Evolutionary conservation across 1,284 basidiomycete species (phyloP).

Genomic region (Leccinum pachyderme): DNA sequence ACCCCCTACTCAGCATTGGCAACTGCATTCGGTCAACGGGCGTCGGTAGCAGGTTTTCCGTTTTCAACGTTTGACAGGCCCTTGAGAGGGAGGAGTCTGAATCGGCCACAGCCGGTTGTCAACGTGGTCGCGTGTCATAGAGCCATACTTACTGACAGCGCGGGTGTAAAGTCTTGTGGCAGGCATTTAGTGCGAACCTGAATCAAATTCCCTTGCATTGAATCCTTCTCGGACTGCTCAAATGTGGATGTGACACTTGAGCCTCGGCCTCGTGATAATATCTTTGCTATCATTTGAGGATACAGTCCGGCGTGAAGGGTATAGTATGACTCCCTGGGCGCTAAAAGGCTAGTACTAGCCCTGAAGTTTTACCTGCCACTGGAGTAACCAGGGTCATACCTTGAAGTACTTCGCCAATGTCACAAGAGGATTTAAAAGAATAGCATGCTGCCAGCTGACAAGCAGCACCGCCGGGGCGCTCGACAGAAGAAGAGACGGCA

Average conservation of each 20-base stretch:
- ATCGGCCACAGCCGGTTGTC: slow-evolving; percentile 9
- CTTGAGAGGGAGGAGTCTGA: slow-evolving; percentile 1
- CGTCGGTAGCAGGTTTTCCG: background rate
- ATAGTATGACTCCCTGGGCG: background rate
- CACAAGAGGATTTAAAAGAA: background rate
- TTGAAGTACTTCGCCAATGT: background rate
- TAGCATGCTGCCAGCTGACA: background rate
- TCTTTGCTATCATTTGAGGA: background rate
- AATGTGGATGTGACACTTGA: background rate
- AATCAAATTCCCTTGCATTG: background rate
- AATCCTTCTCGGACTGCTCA: background rate
- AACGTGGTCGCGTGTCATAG: background rate
- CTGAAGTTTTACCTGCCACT: background rate
- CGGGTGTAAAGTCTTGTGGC: background rate
- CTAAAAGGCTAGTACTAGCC: background rate
- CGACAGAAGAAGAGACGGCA: background rate
- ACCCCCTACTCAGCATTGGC: background rate
- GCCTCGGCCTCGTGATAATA: background rate
- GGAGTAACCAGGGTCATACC: slow-evolving; percentile 6
- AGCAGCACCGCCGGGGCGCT: background rate
- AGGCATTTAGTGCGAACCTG: background rate
- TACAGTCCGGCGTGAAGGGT: background rate
- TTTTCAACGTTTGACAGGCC: slow-evolving; percentile 9
- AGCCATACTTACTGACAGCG: background rate
- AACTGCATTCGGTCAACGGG: background rate